phyloP scores from a whole-genome alignment of 1,284 basidiomycete species.

The Earliella scabrosa region DNA sequence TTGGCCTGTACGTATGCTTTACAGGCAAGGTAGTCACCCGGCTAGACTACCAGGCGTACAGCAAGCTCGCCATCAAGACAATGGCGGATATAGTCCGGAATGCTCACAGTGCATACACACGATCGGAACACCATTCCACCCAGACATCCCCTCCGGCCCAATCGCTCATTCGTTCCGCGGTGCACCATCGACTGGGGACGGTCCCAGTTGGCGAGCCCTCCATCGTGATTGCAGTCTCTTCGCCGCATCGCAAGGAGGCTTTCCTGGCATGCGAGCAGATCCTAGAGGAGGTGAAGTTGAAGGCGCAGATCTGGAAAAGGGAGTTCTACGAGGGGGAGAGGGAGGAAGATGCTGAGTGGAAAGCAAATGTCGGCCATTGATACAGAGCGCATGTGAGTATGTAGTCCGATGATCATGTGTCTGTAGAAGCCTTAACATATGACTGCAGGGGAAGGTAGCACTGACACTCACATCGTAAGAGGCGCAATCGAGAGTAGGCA shows the following conservation, averaged over 20 bases:
- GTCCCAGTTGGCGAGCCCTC: constrained; percentile 83
- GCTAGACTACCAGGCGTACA: constrained; percentile 86
- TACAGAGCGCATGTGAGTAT: not conserved
- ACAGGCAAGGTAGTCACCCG: constrained; percentile 73
- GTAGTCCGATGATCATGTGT: not conserved
- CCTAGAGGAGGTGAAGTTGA: constrained; percentile 82
- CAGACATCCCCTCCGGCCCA: constrained; percentile 29
- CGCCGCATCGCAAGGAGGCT: constrained; percentile 84
- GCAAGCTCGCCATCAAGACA: constrained; percentile 81
- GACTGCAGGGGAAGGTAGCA: not conserved
- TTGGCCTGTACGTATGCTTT: too few relatives aligned
- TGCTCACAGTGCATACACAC: constrained; percentile 47
- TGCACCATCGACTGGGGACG: constrained; percentile 81
- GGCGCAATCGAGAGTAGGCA: not conserved
- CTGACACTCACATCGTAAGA: not conserved
- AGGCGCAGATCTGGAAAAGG: constrained; percentile 88
- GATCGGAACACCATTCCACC: constrained; percentile 48
- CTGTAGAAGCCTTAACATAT: not conserved
- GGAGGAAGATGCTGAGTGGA: constrained; percentile 73
- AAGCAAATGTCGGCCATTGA: constrained; percentile 54
- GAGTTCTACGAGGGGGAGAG: constrained; percentile 78
- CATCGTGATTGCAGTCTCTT: constrained; percentile 85
- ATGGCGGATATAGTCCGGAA: constrained; percentile 63
- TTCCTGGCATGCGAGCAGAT: constrained; percentile 82
- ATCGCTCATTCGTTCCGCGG: constrained; percentile 55